Evolutionary conservation across 192 early-diverging fungal species (phyloP).

Genomic region (Piromyces sp.): DNA sequence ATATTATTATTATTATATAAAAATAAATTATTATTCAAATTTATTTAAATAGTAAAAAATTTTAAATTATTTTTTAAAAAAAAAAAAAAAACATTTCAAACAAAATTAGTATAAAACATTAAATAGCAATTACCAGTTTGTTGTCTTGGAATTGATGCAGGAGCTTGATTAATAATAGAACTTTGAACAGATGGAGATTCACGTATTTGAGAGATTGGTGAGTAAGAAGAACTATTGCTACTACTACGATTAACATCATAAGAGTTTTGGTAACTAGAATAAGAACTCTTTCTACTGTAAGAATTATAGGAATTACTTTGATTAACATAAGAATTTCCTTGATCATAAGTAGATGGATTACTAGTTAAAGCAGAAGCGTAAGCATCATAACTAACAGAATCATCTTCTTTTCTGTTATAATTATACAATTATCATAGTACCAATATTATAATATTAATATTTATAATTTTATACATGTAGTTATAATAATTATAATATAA

Average conservation of each 20-base stretch:
- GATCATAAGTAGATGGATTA: not conserved
- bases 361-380: not conserved
- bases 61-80: no score
- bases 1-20: no score
- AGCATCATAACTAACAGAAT: not conserved
- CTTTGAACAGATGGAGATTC: not conserved
- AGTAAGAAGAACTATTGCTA: not conserved
- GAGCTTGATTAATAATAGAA: not conserved
- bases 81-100: no score
- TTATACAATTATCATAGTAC: no score
- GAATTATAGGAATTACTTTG: not conserved
- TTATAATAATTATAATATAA: no score
- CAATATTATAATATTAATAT: no score
- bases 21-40: no score
- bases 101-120: no score
- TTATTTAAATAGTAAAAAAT: no score
- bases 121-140: not conserved
- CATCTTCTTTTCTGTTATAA: not conserved
- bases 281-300: not conserved
- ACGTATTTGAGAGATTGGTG: not conserved
- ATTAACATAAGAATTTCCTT: no score
- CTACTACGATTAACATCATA: not conserved
- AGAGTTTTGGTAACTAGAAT: not conserved
- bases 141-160: not conserved
- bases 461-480: no score